Percentiles rank a stretch among this genome's conserved stretches.
These are phyloP conservation scores for Aspergillus saccharolyticus DNA, from an alignment of 495 filamentous ascomycete genomes.

Conservation along the genomic window DNA sequence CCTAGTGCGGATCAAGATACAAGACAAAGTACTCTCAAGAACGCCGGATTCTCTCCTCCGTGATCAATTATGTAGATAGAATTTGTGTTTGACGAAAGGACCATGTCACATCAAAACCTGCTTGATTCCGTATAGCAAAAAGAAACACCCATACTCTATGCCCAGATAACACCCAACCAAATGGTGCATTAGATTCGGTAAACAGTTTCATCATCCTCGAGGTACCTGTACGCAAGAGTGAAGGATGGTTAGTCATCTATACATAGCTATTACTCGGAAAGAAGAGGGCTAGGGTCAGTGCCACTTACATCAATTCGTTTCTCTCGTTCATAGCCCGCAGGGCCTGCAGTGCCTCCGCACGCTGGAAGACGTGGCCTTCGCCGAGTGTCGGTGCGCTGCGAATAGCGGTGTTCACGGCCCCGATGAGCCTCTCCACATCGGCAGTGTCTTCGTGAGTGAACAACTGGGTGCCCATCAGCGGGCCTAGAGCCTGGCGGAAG, in stretches of 20 bases:
- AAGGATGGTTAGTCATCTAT: constrained; percentile 7
- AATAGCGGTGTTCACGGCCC: constrained; percentile 71
- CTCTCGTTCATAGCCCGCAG: constrained; percentile 71
- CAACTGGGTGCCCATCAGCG: constrained; percentile 68
- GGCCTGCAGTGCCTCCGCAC: constrained; percentile 69
- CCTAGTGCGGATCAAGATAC: neutral
- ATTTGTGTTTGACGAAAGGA: neutral
- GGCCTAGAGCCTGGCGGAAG: constrained; percentile 77
- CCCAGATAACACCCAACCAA: constrained; percentile 4
- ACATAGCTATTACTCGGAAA: neutral
- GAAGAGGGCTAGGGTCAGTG: neutral
- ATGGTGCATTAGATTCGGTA: constrained; percentile 40
- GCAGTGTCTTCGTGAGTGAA: constrained; percentile 75
- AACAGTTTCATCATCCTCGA: constrained; percentile 48
- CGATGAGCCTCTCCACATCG: constrained; percentile 66
- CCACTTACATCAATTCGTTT: constrained; percentile 89
- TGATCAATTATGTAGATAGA: neutral
- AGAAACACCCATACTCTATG: neutral
- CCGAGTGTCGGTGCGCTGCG: constrained; percentile 31
- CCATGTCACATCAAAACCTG: neutral
- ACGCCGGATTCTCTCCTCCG: neutral
- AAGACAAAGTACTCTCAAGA: neutral
- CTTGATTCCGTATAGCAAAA: neutral
- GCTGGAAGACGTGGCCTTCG: constrained; percentile 53
- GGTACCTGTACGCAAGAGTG: constrained; percentile 35